Evolutionary conservation across 73 alveolate species (phyloP).

Genomic region (Stentor coeruleus): DNA sequence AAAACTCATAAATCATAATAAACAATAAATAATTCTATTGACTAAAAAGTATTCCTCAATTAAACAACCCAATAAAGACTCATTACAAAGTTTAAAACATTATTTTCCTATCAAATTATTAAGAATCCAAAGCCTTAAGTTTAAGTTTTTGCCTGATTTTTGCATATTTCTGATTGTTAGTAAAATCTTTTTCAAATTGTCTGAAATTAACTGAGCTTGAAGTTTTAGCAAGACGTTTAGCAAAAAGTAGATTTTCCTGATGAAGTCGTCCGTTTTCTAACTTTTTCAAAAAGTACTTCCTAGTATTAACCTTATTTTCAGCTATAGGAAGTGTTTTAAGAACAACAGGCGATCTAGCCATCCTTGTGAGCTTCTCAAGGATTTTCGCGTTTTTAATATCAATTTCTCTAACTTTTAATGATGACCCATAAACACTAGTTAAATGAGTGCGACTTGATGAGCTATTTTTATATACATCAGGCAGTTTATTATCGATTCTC

Average conservation of each 20-base stretch:
- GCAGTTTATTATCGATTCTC: not conserved
- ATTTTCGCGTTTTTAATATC: not conserved
- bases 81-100: too few relatives aligned
- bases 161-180: not conserved
- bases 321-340: slow-evolving; percentile 1
- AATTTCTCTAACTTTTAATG: not conserved
- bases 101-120: too few relatives aligned
- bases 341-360: not conserved
- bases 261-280: not conserved
- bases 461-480: not conserved
- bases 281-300: not conserved
- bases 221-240: not conserved
- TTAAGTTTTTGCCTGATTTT: not conserved
- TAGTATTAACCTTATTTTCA: not conserved
- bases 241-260: not conserved
- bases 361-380: not conserved
- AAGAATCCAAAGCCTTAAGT: too few relatives aligned
- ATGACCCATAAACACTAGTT: not conserved
- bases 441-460: not conserved
- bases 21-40: too few relatives aligned
- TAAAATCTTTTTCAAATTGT: not conserved
- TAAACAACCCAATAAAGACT: too few relatives aligned
- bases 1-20: too few relatives aligned
- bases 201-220: not conserved
- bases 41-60: too few relatives aligned